Percentiles rank a stretch among this genome's conserved stretches.
Evolutionary conservation across 2,329 filamentous ascomycete genomes (phyloP).

Genomic region (Aspergillus sp.): DNA sequence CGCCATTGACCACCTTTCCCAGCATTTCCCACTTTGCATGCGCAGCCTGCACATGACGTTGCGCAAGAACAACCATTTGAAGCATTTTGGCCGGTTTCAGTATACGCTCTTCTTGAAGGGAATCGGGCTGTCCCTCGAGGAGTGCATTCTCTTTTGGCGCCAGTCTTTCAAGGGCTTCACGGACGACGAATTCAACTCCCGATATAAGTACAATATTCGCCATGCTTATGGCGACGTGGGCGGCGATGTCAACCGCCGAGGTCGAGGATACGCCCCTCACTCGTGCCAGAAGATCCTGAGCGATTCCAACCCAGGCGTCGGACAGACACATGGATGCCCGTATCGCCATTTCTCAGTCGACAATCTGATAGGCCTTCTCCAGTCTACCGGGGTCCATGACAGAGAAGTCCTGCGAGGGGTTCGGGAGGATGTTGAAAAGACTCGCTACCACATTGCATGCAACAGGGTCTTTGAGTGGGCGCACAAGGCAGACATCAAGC

Average conservation of each 20-base stretch:
- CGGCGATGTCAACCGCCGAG: conserved; percentile 77
- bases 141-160: conserved; percentile 87
- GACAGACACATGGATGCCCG: conserved; percentile 90
- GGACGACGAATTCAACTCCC: conserved; percentile 93
- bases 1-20: conserved; percentile 68
- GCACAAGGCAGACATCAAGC: conserved; percentile 69
- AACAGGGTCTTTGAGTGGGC: conserved; percentile 88
- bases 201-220: conserved; percentile 95
- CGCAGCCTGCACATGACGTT: conserved; percentile 77
- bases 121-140: conserved; percentile 83
- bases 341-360: conserved; percentile 87
- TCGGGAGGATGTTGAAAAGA: conserved; percentile 77
- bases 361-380: conserved; percentile 68
- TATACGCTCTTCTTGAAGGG: conserved; percentile 97
- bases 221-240: conserved; percentile 92
- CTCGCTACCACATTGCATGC: conserved; percentile 89
- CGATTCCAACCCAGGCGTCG: conserved; percentile 75
- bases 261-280: conserved; percentile 80
- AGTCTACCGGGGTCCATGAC: conserved; percentile 71
- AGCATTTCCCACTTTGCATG: conserved; percentile 90
- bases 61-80: conserved; percentile 79
- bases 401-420: conserved; percentile 68
- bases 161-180: conserved; percentile 74
- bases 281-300: conserved; percentile 92
- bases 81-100: conserved; percentile 86